Evolutionary conservation across 73 alveolate genomes (phyloP).

Genomic region (Tetrahymena malaccensis): DNA sequence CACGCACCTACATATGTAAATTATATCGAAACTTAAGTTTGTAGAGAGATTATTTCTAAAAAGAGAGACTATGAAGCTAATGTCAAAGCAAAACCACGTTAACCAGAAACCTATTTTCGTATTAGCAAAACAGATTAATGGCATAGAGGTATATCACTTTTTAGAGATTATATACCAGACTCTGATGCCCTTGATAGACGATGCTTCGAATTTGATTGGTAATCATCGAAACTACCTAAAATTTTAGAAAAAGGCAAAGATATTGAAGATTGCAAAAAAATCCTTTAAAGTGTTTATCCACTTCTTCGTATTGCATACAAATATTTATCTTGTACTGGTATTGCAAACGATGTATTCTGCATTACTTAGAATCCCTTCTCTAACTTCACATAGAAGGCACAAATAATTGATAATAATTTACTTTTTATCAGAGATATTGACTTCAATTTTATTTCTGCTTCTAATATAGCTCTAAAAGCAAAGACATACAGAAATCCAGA

Average conservation of each 20-base stretch:
- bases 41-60: neutral
- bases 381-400: neutral
- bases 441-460: constrained; percentile 36
- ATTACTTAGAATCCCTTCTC: constrained; percentile 18
- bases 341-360: constrained; percentile 4
- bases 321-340: neutral
- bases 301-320: neutral
- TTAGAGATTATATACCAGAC: neutral
- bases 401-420: neutral
- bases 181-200: neutral
- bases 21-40: neutral
- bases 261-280: neutral
- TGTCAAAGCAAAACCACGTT: neutral
- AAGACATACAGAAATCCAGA: constrained; percentile 25
- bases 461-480: constrained; percentile 5
- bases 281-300: neutral
- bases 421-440: constrained; percentile 31
- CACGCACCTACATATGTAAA: neutral
- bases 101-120: neutral
- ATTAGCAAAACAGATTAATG: neutral
- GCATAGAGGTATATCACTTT: neutral
- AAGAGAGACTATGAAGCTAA: neutral
- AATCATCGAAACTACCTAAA: neutral
- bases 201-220: neutral
- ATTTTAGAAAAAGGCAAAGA: neutral